These are phyloP conservation scores for Globisporangium uncinulatum DNA, from an alignment of 352 stramenopile species.

Conservation along the genomic window DNA sequence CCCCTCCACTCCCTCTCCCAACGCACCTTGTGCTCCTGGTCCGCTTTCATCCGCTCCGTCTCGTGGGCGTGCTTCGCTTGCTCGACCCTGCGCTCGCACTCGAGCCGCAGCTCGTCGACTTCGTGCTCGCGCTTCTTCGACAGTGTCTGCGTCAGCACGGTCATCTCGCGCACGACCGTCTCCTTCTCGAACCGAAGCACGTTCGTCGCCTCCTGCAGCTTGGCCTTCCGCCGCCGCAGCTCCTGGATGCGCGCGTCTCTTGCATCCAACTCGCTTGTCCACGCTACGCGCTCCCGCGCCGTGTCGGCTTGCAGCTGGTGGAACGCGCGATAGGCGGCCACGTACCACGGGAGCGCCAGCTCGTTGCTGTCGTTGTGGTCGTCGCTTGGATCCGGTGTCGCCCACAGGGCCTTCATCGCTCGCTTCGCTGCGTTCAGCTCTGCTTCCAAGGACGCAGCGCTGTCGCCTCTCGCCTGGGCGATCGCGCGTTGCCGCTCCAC, in stretches of 20 bases:
- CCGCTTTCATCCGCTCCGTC: conserved; percentile 39
- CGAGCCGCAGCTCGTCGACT: conserved; percentile 37
- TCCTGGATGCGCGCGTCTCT: conserved; percentile 24
- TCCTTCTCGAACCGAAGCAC: conserved; percentile 69
- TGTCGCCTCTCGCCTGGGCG: conserved; percentile 22
- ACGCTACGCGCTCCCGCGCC: conserved; percentile 11
- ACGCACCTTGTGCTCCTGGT: conserved; percentile 48
- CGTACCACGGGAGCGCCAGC: conserved; percentile 57
- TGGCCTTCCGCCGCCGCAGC: conserved; percentile 19
- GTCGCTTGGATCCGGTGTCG: background rate
- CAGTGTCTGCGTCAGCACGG: conserved; percentile 38
- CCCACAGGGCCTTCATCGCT: conserved; percentile 24
- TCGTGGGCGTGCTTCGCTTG: conserved; percentile 46
- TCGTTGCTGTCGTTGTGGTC: background rate
- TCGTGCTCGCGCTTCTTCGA: conserved; percentile 53
- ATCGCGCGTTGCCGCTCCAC: conserved; percentile 23
- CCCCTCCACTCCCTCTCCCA: background rate
- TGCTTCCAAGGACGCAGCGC: conserved; percentile 21
- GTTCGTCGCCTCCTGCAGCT: conserved; percentile 46
- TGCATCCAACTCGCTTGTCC: conserved; percentile 21
- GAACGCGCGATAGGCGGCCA: conserved; percentile 23
- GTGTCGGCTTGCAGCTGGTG: conserved; percentile 29
- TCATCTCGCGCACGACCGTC: conserved; percentile 52
- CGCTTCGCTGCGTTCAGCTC: conserved; percentile 51
- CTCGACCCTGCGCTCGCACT: conserved; percentile 48